Evolutionary conservation across 768 basidiomycete species (phyloP).

Genomic region (Amanita molliuscula): DNA sequence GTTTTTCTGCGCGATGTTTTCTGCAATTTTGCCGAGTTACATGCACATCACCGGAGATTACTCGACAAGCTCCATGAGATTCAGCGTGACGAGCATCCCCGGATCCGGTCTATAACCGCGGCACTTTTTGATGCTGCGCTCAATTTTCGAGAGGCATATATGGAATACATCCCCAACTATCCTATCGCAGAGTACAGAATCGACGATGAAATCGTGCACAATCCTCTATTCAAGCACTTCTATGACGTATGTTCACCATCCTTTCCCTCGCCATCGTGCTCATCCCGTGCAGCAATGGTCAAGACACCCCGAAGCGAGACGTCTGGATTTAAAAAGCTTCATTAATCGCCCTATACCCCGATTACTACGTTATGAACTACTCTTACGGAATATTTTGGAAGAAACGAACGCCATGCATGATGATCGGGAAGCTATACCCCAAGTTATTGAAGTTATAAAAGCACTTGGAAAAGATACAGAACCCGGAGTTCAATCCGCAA

Average conservation of each 20-base stretch:
- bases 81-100: constrained; percentile 80
- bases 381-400: constrained; percentile 73
- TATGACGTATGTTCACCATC: constrained; percentile 49
- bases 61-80: constrained; percentile 77
- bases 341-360: constrained; percentile 89
- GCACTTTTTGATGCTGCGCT: constrained; percentile 82
- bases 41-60: constrained; percentile 63
- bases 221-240: constrained; percentile 70
- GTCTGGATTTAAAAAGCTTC: constrained; percentile 88
- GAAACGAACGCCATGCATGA: constrained; percentile 66
- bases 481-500: constrained; percentile 75
- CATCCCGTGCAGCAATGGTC: constrained; percentile 25
- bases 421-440: constrained; percentile 75
- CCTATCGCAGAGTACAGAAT: constrained; percentile 85
- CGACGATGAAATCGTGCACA: constrained; percentile 80
- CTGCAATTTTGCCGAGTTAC: constrained; percentile 75
- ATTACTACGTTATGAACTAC: constrained; percentile 77
- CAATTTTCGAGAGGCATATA: constrained; percentile 87
- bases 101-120: constrained; percentile 72
- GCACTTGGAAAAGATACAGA: constrained; percentile 81
- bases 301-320: constrained; percentile 68
- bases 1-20: constrained; percentile 82
- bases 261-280: constrained; percentile 6
- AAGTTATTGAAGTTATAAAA: constrained; percentile 82
- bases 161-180: constrained; percentile 90